These are phyloP conservation scores for Pseudopediastrum boryanum DNA, from an alignment of 139 green algal genomes.

Conservation along the genomic window DNA sequence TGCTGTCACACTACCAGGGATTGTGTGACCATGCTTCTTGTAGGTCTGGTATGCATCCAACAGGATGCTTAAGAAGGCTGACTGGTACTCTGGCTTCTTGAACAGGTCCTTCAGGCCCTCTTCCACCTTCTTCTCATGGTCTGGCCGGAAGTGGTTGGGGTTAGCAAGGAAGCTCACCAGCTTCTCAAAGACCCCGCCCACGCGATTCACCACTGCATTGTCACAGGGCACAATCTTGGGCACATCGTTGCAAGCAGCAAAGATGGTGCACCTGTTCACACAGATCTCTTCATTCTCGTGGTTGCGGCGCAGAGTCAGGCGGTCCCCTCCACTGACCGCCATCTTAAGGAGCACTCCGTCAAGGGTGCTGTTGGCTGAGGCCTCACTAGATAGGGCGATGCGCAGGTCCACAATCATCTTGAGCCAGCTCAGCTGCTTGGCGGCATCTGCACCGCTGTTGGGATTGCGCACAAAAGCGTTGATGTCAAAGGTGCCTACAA, in stretches of 20 bases:
- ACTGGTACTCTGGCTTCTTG: neutral
- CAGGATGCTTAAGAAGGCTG: conserved; percentile 10
- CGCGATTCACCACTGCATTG: conserved; percentile 1
- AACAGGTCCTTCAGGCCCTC: neutral
- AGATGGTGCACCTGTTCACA: conserved; percentile 4
- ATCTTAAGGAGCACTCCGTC: neutral
- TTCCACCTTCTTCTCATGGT: conserved; percentile 3
- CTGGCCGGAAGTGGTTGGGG: conserved; percentile 16
- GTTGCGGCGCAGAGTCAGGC: conserved; percentile 2
- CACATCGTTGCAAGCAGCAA: conserved; percentile 14
- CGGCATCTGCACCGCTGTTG: conserved; percentile 5
- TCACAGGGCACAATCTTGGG: conserved; percentile 13
- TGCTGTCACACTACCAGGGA: neutral
- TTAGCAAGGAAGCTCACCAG: neutral
- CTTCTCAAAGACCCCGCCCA: conserved; percentile 16
- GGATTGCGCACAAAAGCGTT: conserved; percentile 15
- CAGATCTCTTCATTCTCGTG: neutral
- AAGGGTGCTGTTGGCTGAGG: neutral
- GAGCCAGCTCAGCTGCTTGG: conserved; percentile 17
- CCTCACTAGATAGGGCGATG: conserved; percentile 14
- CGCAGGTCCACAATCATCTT: conserved; percentile 17
- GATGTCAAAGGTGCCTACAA: conserved; percentile 17
- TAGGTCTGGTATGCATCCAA: conserved; percentile 13
- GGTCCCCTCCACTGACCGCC: conserved; percentile 5
- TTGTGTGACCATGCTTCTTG: neutral